Percentiles rank a stretch among this genome's conserved stretches.
These are phyloP conservation scores for Rhododendron mucronatum DNA, from an alignment of 148 eudicot species.

Conservation along the genomic window DNA sequence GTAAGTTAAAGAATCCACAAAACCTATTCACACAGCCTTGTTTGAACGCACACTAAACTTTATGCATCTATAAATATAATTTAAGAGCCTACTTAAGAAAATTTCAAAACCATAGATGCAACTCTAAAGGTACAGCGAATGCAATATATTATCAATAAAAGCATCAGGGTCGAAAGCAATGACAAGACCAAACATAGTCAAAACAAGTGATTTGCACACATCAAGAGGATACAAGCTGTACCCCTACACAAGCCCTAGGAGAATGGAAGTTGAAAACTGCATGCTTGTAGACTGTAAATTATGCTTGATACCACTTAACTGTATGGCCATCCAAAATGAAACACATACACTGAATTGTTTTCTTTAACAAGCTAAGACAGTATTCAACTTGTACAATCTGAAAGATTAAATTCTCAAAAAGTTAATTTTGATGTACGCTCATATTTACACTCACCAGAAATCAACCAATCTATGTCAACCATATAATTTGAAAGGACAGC, in stretches of 20 bases:
- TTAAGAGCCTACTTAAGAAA: neutral
- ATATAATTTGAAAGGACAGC: constrained; percentile 92
- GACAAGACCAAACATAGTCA: neutral
- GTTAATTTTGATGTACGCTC: neutral
- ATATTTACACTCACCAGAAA: constrained; percentile 50
- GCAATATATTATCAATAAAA: neutral
- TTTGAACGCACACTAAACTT: too few relatives aligned
- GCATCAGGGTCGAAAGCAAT: neutral
- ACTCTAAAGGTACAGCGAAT: neutral
- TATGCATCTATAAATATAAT: too few relatives aligned
- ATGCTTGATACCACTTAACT: neutral
- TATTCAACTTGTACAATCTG: neutral
- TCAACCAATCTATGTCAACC: constrained; percentile 95
- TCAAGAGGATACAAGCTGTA: neutral
- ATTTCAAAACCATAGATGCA: neutral
- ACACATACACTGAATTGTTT: neutral
- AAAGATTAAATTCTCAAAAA: neutral
- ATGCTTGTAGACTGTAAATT: neutral
- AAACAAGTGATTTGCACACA: neutral
- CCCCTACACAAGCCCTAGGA: neutral
- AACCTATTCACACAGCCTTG: too few relatives aligned
- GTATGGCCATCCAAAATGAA: neutral
- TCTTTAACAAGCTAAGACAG: neutral
- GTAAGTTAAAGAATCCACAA: too few relatives aligned
- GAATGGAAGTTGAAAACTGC: neutral